phyloP scores from a whole-genome alignment of 73 alveolate species.

The Blepharisma japonicum region DNA sequence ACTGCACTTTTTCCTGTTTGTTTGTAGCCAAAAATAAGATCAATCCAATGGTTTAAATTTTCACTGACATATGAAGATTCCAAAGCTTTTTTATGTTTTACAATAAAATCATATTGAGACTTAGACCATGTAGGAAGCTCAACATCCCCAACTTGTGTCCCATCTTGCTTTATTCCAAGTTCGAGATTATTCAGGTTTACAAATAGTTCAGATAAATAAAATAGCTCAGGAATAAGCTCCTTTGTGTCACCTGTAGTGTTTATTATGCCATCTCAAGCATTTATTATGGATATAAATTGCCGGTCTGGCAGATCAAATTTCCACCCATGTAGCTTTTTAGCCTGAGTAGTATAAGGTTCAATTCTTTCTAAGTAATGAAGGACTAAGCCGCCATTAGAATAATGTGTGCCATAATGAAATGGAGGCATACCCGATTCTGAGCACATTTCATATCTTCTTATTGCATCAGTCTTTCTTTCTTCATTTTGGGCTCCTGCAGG shows the following conservation, averaged over 20 bases:
- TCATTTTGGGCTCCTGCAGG: conserved; percentile 88
- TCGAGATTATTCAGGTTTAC: conserved; percentile 59
- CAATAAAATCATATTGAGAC: conserved; percentile 51
- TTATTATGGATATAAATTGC: conserved; percentile 64
- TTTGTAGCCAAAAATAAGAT: conserved; percentile 82
- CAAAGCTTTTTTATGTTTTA: conserved; percentile 61
- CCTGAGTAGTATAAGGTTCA: conserved; percentile 78
- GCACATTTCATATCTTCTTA: conserved; percentile 27
- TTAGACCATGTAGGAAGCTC: conserved; percentile 63
- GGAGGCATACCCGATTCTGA: conserved; percentile 7
- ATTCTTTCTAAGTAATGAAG: conserved; percentile 75
- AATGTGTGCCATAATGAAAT: conserved; percentile 71
- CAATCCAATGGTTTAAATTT: conserved; percentile 82
- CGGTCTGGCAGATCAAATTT: conserved; percentile 86
- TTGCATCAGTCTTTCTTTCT: conserved; percentile 54
- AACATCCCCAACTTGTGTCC: conserved; percentile 64
- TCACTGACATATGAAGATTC: conserved; percentile 69
- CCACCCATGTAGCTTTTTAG: conserved; percentile 69
- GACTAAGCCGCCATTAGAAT: conserved; percentile 70
- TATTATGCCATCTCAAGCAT: conserved; percentile 60
- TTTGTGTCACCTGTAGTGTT: conserved; percentile 73
- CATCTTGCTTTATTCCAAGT: conserved; percentile 61
- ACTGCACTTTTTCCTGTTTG: conserved; percentile 73
- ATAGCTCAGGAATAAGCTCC: conserved; percentile 98
- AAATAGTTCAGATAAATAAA: conserved; percentile 72